Evolutionary conservation across 2,329 filamentous ascomycete genomes (phyloP).

Genomic region (Geosmithia morbida): DNA sequence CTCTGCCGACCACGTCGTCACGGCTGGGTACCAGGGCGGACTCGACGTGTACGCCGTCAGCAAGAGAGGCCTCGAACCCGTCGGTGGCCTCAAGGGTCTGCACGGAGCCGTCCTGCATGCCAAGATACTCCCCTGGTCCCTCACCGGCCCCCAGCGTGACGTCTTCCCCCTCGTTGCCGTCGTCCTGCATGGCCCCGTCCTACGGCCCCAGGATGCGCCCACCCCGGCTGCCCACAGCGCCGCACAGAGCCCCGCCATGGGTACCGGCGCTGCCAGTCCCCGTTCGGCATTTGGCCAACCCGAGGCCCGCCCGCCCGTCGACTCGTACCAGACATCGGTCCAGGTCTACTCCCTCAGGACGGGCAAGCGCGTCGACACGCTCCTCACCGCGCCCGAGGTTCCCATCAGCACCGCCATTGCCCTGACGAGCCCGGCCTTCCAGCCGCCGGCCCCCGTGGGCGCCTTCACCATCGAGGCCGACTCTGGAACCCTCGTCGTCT

Average conservation of each 20-base stretch:
- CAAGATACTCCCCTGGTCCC: slow-evolving; percentile 63
- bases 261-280: slow-evolving; percentile 25
- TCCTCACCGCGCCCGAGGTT: slow-evolving; percentile 56
- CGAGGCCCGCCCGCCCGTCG: slow-evolving; percentile 24
- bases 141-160: slow-evolving; percentile 34
- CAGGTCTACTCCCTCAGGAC: slow-evolving; percentile 77
- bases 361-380: slow-evolving; percentile 54
- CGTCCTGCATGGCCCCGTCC: slow-evolving; percentile 62
- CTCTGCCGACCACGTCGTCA: slow-evolving; percentile 47
- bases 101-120: slow-evolving; percentile 69
- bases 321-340: slow-evolving; percentile 72
- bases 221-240: slow-evolving; percentile 22
- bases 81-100: slow-evolving; percentile 61
- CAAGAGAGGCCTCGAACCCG: slow-evolving; percentile 54
- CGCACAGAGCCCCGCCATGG: slow-evolving; percentile 14
- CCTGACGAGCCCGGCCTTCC: slow-evolving; percentile 47
- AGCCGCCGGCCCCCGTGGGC: slow-evolving; percentile 55
- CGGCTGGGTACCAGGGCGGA: slow-evolving; percentile 70
- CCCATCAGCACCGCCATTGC: slow-evolving; percentile 39
- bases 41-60: slow-evolving; percentile 63
- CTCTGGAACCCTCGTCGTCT: slow-evolving; percentile 55
- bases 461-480: slow-evolving; percentile 62
- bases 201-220: slow-evolving; percentile 23
- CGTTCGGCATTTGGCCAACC: slow-evolving; percentile 22
- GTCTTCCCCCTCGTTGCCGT: slow-evolving; percentile 64